phyloP scores from a whole-genome alignment of 345 rosid genomes.

The Cardamine resedifolia region DNA sequence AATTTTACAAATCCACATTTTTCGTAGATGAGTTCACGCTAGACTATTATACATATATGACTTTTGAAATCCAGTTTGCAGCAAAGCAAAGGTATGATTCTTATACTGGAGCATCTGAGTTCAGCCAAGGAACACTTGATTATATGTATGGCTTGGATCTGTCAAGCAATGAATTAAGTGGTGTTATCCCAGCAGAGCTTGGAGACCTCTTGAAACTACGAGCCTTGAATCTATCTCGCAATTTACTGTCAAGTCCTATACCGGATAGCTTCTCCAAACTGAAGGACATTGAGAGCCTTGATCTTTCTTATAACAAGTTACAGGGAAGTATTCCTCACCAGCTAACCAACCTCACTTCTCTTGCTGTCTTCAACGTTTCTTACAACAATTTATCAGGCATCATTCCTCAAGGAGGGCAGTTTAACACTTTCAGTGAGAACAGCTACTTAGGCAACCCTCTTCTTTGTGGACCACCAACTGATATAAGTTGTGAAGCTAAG shows the following conservation, averaged over 20 bases:
- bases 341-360: neutral
- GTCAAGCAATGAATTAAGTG: constrained; percentile 36
- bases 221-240: constrained; percentile 36
- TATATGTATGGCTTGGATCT: constrained; percentile 40
- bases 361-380: neutral
- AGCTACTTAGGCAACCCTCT: neutral
- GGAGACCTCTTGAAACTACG: constrained; percentile 19
- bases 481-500: neutral
- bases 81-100: neutral
- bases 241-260: constrained; percentile 27
- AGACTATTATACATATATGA: neutral
- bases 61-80: neutral
- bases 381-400: constrained; percentile 6
- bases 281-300: constrained; percentile 39
- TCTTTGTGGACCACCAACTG: neutral
- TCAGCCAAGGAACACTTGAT: too few species aligned
- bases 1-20: neutral
- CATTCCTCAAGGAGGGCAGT: constrained; percentile 5
- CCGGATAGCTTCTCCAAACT: constrained; percentile 22
- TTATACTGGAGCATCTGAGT: neutral
- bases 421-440: neutral
- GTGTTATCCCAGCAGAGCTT: constrained; percentile 34
- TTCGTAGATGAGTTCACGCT: neutral
- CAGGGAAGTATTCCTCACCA: constrained; percentile 17
- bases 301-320: constrained; percentile 11